Percentiles rank a stretch among this genome's conserved stretches.
These are phyloP conservation scores for Fusarium dlaminii DNA, from an alignment of 2,329 filamentous ascomycete species.

Conservation along the genomic window DNA sequence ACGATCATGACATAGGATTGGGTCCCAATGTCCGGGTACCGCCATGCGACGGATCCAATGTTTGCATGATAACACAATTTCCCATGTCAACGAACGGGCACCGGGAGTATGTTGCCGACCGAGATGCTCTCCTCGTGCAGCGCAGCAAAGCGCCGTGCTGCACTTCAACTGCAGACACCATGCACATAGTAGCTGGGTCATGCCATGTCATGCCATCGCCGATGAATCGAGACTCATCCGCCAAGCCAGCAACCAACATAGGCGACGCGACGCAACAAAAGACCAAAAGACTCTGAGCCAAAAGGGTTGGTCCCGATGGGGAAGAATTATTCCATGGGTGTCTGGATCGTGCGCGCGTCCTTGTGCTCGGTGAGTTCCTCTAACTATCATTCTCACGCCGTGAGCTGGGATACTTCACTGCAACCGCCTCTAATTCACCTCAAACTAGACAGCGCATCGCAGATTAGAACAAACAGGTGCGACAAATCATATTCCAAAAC, in stretches of 20 bases:
- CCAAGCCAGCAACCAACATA: slow-evolving; percentile 18
- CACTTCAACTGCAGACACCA: background rate
- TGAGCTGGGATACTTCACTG: background rate
- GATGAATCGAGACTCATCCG: slow-evolving; percentile 28
- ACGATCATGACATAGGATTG: slow-evolving; percentile 15
- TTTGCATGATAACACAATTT: slow-evolving; percentile 19
- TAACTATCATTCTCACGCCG: background rate
- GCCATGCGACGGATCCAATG: background rate
- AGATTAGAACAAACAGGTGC: slow-evolving; percentile 15
- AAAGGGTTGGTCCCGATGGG: background rate
- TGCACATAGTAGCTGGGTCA: slow-evolving; percentile 1
- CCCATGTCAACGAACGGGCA: background rate
- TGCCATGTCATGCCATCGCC: slow-evolving; percentile 22
- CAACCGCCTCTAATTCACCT: background rate
- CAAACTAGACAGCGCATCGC: slow-evolving; percentile 29
- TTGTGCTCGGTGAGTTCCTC: slow-evolving; percentile 1
- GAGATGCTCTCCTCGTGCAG: background rate
- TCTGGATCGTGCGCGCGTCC: background rate
- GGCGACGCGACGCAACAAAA: background rate
- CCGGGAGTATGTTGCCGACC: slow-evolving; percentile 17
- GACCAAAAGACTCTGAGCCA: background rate
- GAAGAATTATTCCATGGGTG: slow-evolving; percentile 6
- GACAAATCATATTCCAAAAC: slow-evolving; percentile 20
- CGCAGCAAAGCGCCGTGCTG: background rate
- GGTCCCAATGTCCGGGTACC: background rate